These are phyloP conservation scores for Eutrema japonicum DNA, from an alignment of 345 rosid genomes.

Conservation along the genomic window DNA sequence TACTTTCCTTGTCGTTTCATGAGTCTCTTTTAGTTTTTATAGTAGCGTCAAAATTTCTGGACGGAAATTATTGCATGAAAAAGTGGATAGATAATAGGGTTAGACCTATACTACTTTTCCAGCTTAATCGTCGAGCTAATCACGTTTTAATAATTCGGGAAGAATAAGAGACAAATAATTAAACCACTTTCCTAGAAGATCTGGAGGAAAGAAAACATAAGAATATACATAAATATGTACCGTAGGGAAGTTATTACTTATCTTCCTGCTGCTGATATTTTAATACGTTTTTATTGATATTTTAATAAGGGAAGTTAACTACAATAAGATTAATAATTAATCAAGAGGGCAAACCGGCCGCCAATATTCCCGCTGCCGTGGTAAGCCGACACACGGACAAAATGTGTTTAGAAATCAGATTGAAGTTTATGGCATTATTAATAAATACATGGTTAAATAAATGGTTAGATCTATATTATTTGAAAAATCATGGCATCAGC, in stretches of 20 bases:
- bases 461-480: conserved; percentile 11
- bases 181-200: conserved; percentile 32
- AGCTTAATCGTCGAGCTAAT: conserved; percentile 41
- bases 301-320: neutral
- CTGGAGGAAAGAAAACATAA: neutral
- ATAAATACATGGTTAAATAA: neutral
- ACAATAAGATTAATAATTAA: neutral
- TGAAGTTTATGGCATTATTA: conserved; percentile 14
- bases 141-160: conserved; percentile 23
- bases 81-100: conserved; percentile 25
- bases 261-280: conserved; percentile 8
- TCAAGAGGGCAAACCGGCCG: conserved; percentile 44
- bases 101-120: conserved; percentile 25
- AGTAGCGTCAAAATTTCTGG: conserved; percentile 10
- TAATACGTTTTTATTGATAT: neutral
- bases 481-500: conserved; percentile 26
- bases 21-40: neutral
- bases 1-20: conserved; percentile 21
- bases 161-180: conserved; percentile 13
- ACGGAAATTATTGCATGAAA: conserved; percentile 41
- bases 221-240: conserved; percentile 9
- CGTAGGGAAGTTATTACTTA: conserved; percentile 23
- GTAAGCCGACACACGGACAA: conserved; percentile 48
- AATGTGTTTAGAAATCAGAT: conserved; percentile 37
- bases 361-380: conserved; percentile 48